phyloP scores from a whole-genome alignment of 179 eudicot genomes.

The Spergularia azorica region DNA sequence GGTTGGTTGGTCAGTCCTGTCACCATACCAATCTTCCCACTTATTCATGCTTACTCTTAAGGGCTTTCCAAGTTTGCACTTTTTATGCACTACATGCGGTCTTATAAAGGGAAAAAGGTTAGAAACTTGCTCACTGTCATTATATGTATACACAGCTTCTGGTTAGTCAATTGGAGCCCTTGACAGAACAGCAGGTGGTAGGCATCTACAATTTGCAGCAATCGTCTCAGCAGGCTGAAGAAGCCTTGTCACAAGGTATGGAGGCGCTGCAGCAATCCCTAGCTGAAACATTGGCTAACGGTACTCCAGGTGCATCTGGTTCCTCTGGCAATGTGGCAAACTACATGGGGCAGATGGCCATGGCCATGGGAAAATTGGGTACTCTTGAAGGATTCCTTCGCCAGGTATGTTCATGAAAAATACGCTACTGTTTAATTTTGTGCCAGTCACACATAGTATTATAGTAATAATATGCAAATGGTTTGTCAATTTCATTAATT shows the following conservation, averaged over 20 bases:
- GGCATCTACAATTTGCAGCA: slow-evolving; percentile 77
- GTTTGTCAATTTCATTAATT: no score
- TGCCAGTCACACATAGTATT: no score
- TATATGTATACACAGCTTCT: slow-evolving; percentile 63
- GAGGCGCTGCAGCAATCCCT: slow-evolving; percentile 94
- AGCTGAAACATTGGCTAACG: slow-evolving; percentile 78
- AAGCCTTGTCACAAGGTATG: slow-evolving; percentile 97
- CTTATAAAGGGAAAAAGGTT: no score
- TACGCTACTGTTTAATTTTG: background rate
- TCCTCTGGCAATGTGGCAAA: slow-evolving; percentile 89
- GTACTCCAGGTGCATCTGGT: slow-evolving; percentile 57
- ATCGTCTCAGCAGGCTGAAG: slow-evolving; percentile 91
- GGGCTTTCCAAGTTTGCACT: slow-evolving; percentile 3
- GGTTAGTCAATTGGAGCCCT: slow-evolving; percentile 79
- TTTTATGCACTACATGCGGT: background rate
- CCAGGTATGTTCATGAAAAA: slow-evolving; percentile 55
- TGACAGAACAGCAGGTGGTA: slow-evolving; percentile 81
- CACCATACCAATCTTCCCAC: no score
- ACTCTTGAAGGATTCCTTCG: slow-evolving; percentile 88
- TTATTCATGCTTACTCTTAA: background rate
- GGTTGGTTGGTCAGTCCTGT: no score
- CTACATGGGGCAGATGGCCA: slow-evolving; percentile 99
- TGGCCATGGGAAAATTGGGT: slow-evolving; percentile 99
- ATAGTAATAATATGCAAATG: background rate
- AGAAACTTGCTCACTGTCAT: background rate